Evolutionary conservation across 2,329 filamentous ascomycete species (phyloP).

Genomic region (Catunica adiposa): DNA sequence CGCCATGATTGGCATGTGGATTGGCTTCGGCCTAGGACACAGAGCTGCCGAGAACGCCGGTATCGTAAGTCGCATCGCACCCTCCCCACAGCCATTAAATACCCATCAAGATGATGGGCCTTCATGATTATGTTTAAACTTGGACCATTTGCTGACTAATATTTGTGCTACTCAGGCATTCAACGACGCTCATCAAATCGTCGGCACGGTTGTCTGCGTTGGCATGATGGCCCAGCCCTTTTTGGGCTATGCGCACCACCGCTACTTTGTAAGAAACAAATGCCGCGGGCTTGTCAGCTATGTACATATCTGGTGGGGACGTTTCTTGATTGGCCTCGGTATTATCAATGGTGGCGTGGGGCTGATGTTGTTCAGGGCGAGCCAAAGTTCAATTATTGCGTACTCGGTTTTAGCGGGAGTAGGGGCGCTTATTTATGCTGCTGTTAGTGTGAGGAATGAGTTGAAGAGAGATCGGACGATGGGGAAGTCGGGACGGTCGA

Average conservation of each 20-base stretch:
- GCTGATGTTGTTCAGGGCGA: conserved; percentile 30
- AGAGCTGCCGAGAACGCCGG: conserved; percentile 26
- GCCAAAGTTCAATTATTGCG: conserved; percentile 29
- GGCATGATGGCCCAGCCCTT: conserved; percentile 41
- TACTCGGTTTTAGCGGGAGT: conserved; percentile 40
- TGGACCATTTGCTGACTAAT: conserved; percentile 8
- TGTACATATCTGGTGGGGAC: conserved; percentile 46
- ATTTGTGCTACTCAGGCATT: conserved; percentile 23
- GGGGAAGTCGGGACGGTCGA: background rate
- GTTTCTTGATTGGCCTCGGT: conserved; percentile 39
- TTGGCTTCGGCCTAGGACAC: conserved; percentile 41
- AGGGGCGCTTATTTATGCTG: conserved; percentile 22
- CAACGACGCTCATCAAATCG: conserved; percentile 33
- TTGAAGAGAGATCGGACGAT: conserved; percentile 8
- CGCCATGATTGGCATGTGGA: conserved; percentile 41
- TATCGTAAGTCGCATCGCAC: conserved; percentile 25
- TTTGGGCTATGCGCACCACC: conserved; percentile 42
- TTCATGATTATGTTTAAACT: too few species aligned
- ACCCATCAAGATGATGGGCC: too few species aligned
- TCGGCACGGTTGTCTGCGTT: conserved; percentile 38
- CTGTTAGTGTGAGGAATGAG: conserved; percentile 9
- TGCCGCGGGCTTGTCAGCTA: conserved; percentile 35
- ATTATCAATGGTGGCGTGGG: conserved; percentile 49
- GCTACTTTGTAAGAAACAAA: conserved; percentile 31
- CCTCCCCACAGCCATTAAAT: background rate